Evolutionary conservation across 192 early-diverging fungal species (phyloP).

Genomic region (Backusella psychrophila): DNA sequence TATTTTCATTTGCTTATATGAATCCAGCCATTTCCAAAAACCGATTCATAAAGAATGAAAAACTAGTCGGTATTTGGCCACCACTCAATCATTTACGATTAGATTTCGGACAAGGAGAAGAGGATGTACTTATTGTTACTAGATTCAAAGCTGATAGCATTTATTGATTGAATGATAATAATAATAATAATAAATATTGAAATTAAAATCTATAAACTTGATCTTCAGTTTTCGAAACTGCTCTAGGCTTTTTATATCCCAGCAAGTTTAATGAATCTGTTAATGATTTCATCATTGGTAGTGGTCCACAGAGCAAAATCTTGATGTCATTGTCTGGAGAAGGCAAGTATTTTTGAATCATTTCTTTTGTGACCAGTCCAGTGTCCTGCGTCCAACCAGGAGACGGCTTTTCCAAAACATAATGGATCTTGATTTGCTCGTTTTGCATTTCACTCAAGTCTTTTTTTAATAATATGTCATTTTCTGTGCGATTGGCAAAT

Average conservation of each 20-base stretch:
- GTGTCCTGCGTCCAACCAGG: background rate
- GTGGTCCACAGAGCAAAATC: constrained; percentile 87
- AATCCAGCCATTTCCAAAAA: background rate
- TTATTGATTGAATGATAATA: background rate
- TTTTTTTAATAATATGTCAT: background rate
- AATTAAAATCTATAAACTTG: constrained; percentile 25
- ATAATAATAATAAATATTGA: background rate
- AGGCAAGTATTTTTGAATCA: background rate
- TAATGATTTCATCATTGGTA: constrained; percentile 64
- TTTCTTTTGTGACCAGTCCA: background rate
- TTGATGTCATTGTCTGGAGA: constrained; percentile 55
- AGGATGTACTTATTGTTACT: background rate
- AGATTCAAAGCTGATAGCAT: constrained; percentile 5
- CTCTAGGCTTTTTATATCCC: constrained; percentile 23
- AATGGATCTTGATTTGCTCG: background rate
- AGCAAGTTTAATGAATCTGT: constrained; percentile 31
- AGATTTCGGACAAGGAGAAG: background rate
- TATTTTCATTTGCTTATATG: constrained; percentile 6
- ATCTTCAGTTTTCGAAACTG: constrained; percentile 25
- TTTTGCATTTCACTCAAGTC: background rate
- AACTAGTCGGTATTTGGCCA: constrained; percentile 1
- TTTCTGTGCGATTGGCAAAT: background rate
- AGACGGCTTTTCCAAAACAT: background rate
- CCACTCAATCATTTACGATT: background rate
- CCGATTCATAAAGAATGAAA: background rate